phyloP scores from a whole-genome alignment of 805 yeast genomes.

The Wickerhamia fluorescens region DNA sequence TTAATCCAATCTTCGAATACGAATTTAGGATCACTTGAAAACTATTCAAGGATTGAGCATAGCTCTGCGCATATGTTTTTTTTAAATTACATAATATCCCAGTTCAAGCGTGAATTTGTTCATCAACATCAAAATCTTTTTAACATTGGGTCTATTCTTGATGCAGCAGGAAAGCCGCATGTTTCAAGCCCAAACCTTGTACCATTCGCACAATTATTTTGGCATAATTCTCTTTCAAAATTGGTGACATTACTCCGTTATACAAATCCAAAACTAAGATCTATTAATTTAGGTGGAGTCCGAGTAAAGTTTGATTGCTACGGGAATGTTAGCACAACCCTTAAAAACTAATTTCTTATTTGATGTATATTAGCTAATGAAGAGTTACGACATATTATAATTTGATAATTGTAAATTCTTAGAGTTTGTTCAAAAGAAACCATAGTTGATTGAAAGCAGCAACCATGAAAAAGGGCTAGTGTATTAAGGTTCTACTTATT shows the following conservation, averaged over 20 bases:
- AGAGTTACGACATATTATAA: too few relatives aligned
- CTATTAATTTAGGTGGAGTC: conserved; percentile 13
- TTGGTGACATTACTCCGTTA: conserved; percentile 5
- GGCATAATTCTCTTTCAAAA: conserved; percentile 8
- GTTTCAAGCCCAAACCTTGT: conserved; percentile 7
- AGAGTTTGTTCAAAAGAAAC: too few relatives aligned
- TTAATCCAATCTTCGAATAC: conserved; percentile 1
- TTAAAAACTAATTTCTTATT: too few relatives aligned
- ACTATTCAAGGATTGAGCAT: conserved; percentile 4
- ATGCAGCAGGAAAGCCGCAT: conserved; percentile 12
- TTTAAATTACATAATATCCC: conserved; percentile 11
- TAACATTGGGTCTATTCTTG: conserved; percentile 13
- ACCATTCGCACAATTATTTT: conserved; percentile 8
- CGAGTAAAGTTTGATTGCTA: conserved; percentile 6
- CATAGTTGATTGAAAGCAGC: too few relatives aligned
- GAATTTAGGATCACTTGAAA: background rate
- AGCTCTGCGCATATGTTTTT: conserved; percentile 9
- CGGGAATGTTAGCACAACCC: too few relatives aligned
- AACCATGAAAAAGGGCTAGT: too few relatives aligned
- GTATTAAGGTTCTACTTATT: too few relatives aligned
- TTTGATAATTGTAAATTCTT: too few relatives aligned
- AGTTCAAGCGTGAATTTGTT: conserved; percentile 13
- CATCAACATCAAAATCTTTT: conserved; percentile 11
- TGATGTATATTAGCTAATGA: too few relatives aligned
- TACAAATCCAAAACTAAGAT: conserved; percentile 4